Base-by-base conservation (phyloP, 108 stramenopile genomes). In the Cyclotella choctawhatcheeana region DNA sequence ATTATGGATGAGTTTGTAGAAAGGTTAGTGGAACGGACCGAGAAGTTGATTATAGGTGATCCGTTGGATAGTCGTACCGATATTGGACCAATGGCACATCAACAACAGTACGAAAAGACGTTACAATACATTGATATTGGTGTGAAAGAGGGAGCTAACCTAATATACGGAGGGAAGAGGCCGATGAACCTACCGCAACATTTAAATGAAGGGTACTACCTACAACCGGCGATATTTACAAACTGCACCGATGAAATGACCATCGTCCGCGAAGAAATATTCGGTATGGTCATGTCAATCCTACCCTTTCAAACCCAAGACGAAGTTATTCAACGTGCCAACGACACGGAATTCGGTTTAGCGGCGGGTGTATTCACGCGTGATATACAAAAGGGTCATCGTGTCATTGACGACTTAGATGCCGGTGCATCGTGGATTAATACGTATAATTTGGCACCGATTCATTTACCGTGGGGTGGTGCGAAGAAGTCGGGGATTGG, bases 401-500 rank as follows among this genome's bases (percentile, higher is more conserved):
- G 76, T 56, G 35, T 82, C 17, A 82, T 84, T 12, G 56, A 85
- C 21, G 61, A 69, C 17, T 33, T 90, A n/a, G 78, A 70, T 53
- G 81, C 83, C 3, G 89, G 89, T 31, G 78, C 68, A 20, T 73
- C 86, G 7, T 90, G 84, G 74, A 79, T 88, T 53, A 90, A 90
- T 66, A 55, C 64, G 50, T 86, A 84, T 64, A 70, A 88, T 60
- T 47, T 64, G 6, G 87, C 86, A 66, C 81, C 82, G 63, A 84
- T 79, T 22, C 78, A 77, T 14, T 30, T 54, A 0, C 71, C 75
- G 18, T 78, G 84, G 34, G 82, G 78, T 20, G 62, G 40, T n/a
- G n/a, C n/a, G n/a, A 88, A 89, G 69, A 37, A 80, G 13, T 82
- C 80, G 8, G 93, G 93, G 7, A 65, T 85, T 5, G 93, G 93